Base-by-base conservation (phyloP, 2,329 filamentous ascomycete species). In the Colletotrichum godetiae region DNA sequence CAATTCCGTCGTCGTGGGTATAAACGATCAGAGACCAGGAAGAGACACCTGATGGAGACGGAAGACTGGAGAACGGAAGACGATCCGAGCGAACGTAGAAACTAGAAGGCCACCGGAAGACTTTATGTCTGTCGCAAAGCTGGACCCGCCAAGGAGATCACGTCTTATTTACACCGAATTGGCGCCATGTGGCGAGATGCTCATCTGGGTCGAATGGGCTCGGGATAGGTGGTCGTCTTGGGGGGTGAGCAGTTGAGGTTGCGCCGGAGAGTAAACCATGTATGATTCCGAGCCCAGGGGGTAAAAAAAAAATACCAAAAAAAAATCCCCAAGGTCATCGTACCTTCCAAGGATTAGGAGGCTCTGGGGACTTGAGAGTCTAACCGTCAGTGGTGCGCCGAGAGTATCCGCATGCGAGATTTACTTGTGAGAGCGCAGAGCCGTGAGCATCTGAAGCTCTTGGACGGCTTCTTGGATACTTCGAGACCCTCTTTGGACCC, bases 91-190 rank as follows among this genome's bases (percentile, higher is more conserved):
- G 19, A 24, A 22, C 12, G 22, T 13, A 2, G 13, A 58, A n/a
- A 53, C 29, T 15, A 61, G 46, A 70, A 52, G 70, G 60, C 49
- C 35, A 8, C 22, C 46, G 33, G 67, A 70, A 70, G 71, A 24
- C 24, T 53, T 73, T 73, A 73, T 71, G 71, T 73, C 71, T 73
- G 19, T 24, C 33, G 29, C n/a, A 13, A 15, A 10, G 46, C 5
- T n/a, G 37, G 67, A 60, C 67, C 71, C 71, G 71, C 67, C 71
- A 73, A 71, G 67, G 46, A 58, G 56, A 73, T 73, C 71, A 73
- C 71, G 71, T 73, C 71, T 73, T 71, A 15, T 24, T 56, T 61
- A 66, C 27, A 66, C 55, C 55, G 67, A 66, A 24, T 61, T 66
- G 67, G 71, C 71, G 35, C 67, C 67, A 73, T 71, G 60, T 71